phyloP scores from a whole-genome alignment of 306 rosid species.

The Echinosophora koreensis region DNA sequence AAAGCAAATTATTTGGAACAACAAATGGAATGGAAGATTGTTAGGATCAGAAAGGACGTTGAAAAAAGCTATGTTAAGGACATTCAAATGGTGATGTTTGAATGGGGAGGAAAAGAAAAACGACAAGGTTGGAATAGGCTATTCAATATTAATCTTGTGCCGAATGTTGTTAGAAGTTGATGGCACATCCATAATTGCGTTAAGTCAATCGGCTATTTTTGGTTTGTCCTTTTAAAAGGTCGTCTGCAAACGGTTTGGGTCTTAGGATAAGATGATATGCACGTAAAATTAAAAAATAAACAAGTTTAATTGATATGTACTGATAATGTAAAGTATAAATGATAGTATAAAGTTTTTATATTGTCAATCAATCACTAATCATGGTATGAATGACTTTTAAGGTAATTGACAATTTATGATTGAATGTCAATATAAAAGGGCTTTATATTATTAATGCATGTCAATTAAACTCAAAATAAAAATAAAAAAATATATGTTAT shows the following conservation, averaged over 20 bases:
- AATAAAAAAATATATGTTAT: too few relatives aligned
- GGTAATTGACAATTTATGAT: too few relatives aligned
- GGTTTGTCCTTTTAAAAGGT: constrained; percentile 14
- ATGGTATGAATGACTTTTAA: too few relatives aligned
- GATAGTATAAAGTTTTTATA: too few relatives aligned
- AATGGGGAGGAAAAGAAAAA: constrained; percentile 12
- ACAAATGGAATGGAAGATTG: not conserved
- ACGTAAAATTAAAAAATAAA: not conserved
- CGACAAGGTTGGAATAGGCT: not conserved
- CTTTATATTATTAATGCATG: too few relatives aligned
- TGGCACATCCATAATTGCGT: constrained; percentile 45
- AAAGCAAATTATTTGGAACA: not conserved
- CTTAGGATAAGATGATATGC: not conserved
- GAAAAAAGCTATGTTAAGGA: not conserved
- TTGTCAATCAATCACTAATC: too few relatives aligned
- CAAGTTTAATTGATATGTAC: too few relatives aligned
- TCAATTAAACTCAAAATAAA: too few relatives aligned
- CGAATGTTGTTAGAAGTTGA: constrained; percentile 26
- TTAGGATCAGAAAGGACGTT: not conserved
- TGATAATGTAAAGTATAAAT: too few relatives aligned
- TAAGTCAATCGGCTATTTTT: constrained; percentile 39
- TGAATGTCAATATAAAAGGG: too few relatives aligned
- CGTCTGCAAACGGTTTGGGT: constrained; percentile 20
- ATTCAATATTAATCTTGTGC: not conserved
- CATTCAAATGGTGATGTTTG: not conserved